Evolutionary conservation across 108 stramenopile species (phyloP).

Genomic region (Nitzschia putrida): DNA sequence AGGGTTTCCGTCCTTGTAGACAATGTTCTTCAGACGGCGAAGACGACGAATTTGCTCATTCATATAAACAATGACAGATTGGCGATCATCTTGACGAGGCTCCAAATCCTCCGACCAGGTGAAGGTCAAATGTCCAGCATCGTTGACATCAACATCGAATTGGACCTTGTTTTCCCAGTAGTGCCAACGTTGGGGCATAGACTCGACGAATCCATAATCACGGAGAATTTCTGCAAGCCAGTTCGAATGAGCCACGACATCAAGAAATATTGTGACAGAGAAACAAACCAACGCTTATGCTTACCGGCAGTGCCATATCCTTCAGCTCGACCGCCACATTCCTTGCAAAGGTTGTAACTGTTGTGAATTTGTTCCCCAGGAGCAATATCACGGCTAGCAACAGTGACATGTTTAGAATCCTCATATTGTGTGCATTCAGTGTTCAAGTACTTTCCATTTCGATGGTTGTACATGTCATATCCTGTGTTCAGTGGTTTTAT

Average conservation of each 20-base stretch:
- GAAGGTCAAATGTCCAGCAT: background rate
- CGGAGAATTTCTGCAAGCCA: conserved; percentile 46
- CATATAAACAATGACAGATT: conserved; percentile 5
- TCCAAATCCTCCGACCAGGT: background rate
- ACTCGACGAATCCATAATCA: conserved; percentile 66
- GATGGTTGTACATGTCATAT: conserved; percentile 50
- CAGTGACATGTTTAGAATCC: conserved; percentile 12
- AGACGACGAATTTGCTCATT: conserved; percentile 16
- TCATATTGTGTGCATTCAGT: conserved; percentile 14
- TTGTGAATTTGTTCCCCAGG: conserved; percentile 66
- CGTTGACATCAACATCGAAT: conserved; percentile 31
- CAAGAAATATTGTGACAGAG: background rate
- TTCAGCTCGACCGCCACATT: conserved; percentile 32
- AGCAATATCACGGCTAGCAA: conserved; percentile 44
- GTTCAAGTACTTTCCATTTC: conserved; percentile 47
- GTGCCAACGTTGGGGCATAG: conserved; percentile 56
- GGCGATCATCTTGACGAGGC: conserved; percentile 14
- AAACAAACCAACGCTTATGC: background rate
- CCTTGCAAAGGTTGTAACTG: conserved; percentile 67
- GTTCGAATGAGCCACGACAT: background rate
- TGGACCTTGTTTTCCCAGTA: conserved; percentile 20
- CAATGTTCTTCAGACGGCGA: conserved; percentile 8
- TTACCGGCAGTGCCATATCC: conserved; percentile 35
- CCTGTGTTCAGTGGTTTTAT: conserved; percentile 5
- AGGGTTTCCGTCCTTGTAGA: conserved; percentile 23